Base-by-base conservation (phyloP, 495 filamentous ascomycete genomes). In the Chaetomium tenue region DNA sequence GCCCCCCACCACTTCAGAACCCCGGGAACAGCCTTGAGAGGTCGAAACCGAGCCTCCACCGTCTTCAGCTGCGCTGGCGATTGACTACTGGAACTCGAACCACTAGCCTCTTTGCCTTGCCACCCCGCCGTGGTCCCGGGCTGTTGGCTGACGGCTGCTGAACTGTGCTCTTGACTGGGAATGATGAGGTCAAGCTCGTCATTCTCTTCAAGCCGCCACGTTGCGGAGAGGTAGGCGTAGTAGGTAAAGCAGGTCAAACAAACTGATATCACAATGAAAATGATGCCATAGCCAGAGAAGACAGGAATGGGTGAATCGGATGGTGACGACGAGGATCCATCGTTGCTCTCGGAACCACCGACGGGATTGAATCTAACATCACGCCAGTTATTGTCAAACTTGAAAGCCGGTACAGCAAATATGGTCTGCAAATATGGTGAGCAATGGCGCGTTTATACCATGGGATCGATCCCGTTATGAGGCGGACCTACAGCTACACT, bases 401-500 rank as follows among this genome's bases (percentile, higher is more conserved):
- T 50, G 37, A 67, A 67, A 18, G 58, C 60, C 6, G 65, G 65
- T 23, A 54, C 46, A 7, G 65, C 60, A 26, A 67, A 67, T 2
- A 63, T 63, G 1, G 64, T 66, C 64, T 66, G 23, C 7, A 23
- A 2, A 47, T 47, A 18, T 0, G 7, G 44, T 47, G 44, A 47
- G 11, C 18, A 47, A n/a, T 22, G 5, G 44, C 2, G 44, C 20
- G 15, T 47, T 18, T n/a, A n/a, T 6, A 6, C 20, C 15, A 2
- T 16, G n/a, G 15, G n/a, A n/a, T 7, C n/a, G 44, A 20, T 6
- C 13, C 3, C 15, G 44, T 47, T 7, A n/a, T n/a, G n/a, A n/a
- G n/a, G n/a, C n/a, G 44, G 16, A 61, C 66, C 28, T 52, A 68
- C 66, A 3, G 66, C 66, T 1, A 68, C 62, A 3, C 53, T 39